These are phyloP conservation scores for Isabelozyma pseudorhagii DNA, from an alignment of 805 yeast genomes.

Conservation along the genomic window DNA sequence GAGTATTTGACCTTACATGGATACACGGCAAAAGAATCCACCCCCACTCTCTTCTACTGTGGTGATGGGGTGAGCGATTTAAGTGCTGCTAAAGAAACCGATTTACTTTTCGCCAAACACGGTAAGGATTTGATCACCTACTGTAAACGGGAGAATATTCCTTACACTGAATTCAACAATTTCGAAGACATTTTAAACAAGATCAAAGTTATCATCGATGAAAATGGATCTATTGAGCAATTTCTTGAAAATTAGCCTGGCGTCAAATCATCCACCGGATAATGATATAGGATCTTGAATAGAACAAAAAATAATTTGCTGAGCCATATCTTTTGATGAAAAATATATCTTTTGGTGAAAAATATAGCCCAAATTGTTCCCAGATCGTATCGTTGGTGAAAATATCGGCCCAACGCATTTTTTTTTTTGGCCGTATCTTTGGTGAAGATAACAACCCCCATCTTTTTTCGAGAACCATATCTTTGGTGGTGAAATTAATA, in stretches of 20 bases:
- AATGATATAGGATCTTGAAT: no score
- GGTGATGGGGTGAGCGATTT: constrained; percentile 98
- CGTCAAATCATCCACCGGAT: no score
- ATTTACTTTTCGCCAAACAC: constrained; percentile 85
- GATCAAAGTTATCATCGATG: constrained; percentile 51
- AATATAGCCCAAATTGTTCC: no score
- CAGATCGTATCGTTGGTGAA: no score
- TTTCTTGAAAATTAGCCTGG: constrained; percentile 18
- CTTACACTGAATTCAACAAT: constrained; percentile 77
- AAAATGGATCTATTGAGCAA: constrained; percentile 15
- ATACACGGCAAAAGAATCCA: constrained; percentile 22
- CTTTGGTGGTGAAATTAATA: no score
- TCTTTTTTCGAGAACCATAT: no score
- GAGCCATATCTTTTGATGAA: no score
- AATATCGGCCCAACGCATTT: no score
- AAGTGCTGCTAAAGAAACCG: constrained; percentile 93
- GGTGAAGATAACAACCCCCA: no score
- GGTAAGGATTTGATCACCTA: constrained; percentile 87
- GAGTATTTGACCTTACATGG: constrained; percentile 35
- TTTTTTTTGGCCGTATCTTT: no score
- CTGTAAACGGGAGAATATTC: constrained; percentile 77
- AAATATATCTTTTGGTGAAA: no score
- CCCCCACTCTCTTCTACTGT: constrained; percentile 79
- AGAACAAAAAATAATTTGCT: no score
- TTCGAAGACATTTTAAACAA: constrained; percentile 71